Percentiles rank a stretch among this genome's conserved stretches.
Conservation (phyloP, 371 early-diverging fungal genomes). For the Actinomucor elegans region DNA sequence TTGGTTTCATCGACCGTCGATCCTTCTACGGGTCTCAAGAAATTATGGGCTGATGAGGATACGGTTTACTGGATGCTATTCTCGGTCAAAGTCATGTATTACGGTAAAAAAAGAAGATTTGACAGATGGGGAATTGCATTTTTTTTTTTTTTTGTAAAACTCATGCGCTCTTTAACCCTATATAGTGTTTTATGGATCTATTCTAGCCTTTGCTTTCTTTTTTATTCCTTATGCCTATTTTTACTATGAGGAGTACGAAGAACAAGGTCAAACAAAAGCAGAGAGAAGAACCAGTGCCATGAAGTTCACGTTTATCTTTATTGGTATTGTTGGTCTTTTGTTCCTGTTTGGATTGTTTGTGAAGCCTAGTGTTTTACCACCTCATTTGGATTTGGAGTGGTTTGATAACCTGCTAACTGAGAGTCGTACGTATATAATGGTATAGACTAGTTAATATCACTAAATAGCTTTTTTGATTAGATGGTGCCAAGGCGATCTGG, state of each 20-base stretch:
- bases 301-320: slow-evolving; percentile 36
- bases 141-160: slow-evolving; percentile 1
- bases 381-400: slow-evolving; percentile 46
- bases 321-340: slow-evolving; percentile 24
- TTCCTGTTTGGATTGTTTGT: slow-evolving; percentile 40
- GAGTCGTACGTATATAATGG: slow-evolving; percentile 29
- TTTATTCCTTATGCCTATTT: slow-evolving; percentile 57
- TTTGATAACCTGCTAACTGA: slow-evolving; percentile 34
- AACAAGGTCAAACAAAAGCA: slow-evolving; percentile 5
- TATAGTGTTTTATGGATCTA: slow-evolving; percentile 43
- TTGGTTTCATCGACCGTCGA: slow-evolving; percentile 63
- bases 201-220: slow-evolving; percentile 42
- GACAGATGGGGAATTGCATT: background rate
- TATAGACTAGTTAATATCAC: background rate
- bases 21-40: slow-evolving; percentile 50
- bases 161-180: too few species aligned
- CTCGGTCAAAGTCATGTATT: slow-evolving; percentile 46
- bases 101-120: slow-evolving; percentile 29
- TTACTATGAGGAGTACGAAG: slow-evolving; percentile 52
- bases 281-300: slow-evolving; percentile 17
- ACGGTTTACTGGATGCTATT: slow-evolving; percentile 42
- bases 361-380: slow-evolving; percentile 28
- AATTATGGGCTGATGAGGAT: slow-evolving; percentile 59
- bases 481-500: slow-evolving; percentile 49
- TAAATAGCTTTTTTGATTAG: slow-evolving; percentile 20